Percentiles rank a stretch among this genome's conserved stretches.
These are phyloP conservation scores for Mediolabrus comicus DNA, from an alignment of 108 stramenopile genomes.

Conservation along the genomic window DNA sequence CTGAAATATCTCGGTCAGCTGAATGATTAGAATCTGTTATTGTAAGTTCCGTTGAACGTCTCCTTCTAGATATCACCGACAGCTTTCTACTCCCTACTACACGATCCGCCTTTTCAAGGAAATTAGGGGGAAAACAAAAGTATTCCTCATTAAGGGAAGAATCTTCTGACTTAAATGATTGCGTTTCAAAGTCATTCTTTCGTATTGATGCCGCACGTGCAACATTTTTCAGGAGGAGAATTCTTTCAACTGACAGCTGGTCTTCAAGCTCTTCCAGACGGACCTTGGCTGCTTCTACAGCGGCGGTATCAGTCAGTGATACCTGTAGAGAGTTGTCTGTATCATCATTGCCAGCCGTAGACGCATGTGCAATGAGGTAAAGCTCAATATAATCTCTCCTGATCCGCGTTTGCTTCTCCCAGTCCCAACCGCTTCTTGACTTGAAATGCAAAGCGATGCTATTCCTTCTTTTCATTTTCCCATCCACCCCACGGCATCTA, in stretches of 20 bases:
- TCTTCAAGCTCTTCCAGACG: conserved; percentile 57
- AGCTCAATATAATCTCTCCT: conserved; percentile 66
- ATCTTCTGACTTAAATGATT: background rate
- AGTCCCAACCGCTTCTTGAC: conserved; percentile 24
- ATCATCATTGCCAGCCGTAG: background rate
- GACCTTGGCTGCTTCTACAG: conserved; percentile 8
- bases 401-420: conserved; percentile 53
- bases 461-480: conserved; percentile 27
- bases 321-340: too few species aligned
- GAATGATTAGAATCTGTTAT: background rate
- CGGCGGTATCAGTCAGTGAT: background rate
- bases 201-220: conserved; percentile 23
- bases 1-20: background rate
- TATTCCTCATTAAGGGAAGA: background rate
- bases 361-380: conserved; percentile 43
- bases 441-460: conserved; percentile 22
- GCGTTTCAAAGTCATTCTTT: background rate
- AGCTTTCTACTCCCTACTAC: too few species aligned
- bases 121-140: background rate
- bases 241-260: conserved; percentile 66
- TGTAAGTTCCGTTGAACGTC: background rate
- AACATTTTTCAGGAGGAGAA: conserved; percentile 59
- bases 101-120: background rate
- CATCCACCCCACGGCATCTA: conserved; percentile 2
- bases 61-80: background rate